A percentile compares a stretch with the other conserved stretches of the same genome.
These are phyloP conservation scores for Parathielavia hyrcaniae DNA, from an alignment of 495 filamentous ascomycete species.

Conservation along the genomic window DNA sequence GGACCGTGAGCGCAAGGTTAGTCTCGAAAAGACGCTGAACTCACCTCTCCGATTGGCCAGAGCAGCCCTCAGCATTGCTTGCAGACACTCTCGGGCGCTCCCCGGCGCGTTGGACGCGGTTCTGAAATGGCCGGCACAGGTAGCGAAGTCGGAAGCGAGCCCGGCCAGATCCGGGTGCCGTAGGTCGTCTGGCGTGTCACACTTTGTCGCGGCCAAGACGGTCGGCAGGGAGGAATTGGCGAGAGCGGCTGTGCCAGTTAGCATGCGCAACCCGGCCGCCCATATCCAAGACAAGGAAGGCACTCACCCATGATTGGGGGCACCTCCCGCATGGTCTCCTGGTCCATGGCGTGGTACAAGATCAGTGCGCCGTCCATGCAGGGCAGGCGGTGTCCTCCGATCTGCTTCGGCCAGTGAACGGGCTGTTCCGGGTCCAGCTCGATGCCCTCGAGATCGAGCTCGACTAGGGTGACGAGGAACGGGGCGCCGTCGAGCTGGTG, in stretches of 20 bases:
- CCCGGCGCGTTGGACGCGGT: conserved; percentile 64
- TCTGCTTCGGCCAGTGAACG: conserved; percentile 73
- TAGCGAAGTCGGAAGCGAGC: conserved; percentile 55
- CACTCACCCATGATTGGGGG: conserved; percentile 66
- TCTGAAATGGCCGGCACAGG: conserved; percentile 62
- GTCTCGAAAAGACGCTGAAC: conserved; percentile 29
- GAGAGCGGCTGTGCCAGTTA: conserved; percentile 55
- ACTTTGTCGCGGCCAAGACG: conserved; percentile 78
- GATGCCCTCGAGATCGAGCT: conserved; percentile 63
- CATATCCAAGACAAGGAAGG: not conserved
- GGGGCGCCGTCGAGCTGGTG: conserved; percentile 70
- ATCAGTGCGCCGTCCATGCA: conserved; percentile 76
- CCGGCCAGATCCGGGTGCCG: conserved; percentile 54
- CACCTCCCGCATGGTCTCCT: conserved; percentile 60
- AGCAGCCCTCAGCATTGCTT: conserved; percentile 64
- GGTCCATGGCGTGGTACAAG: conserved; percentile 77
- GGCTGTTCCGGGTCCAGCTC: conserved; percentile 59
- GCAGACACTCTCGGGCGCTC: conserved; percentile 71
- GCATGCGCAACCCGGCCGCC: conserved; percentile 1
- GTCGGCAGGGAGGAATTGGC: conserved; percentile 61
- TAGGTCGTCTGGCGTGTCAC: conserved; percentile 57
- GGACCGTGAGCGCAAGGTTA: not conserved
- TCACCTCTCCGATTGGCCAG: conserved; percentile 60
- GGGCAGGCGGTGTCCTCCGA: conserved; percentile 59
- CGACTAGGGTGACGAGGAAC: conserved; percentile 75